Percentiles rank a stretch among this genome's conserved stretches.
Conservation (phyloP, 2,329 filamentous ascomycete species). For the Epichloe elymi region DNA sequence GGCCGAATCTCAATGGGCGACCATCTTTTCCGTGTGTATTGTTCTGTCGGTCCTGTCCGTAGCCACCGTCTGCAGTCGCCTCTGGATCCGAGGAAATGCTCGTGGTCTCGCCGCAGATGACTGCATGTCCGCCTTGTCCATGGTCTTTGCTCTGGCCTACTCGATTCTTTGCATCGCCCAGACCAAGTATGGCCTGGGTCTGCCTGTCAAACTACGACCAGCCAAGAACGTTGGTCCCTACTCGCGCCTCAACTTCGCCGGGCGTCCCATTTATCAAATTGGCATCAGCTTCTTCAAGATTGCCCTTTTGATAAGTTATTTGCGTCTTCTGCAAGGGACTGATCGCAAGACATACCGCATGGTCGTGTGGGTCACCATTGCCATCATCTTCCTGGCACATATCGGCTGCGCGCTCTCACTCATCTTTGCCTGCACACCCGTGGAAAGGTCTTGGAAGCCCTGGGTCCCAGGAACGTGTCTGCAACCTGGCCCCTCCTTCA, state of each 20-base stretch:
- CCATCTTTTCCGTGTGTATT: constrained; percentile 36
- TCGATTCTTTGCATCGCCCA: constrained; percentile 37
- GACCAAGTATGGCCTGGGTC: constrained; percentile 38
- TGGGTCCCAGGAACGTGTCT: constrained; percentile 28
- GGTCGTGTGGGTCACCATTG: constrained; percentile 31
- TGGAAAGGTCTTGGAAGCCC: constrained; percentile 33
- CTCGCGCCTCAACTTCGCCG: constrained; percentile 37
- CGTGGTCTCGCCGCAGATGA: constrained; percentile 35
- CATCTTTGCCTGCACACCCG: constrained; percentile 36
- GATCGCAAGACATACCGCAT: constrained; percentile 29
- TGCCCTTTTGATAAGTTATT: constrained; percentile 40
- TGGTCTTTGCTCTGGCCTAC: constrained; percentile 35
- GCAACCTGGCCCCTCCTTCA: constrained; percentile 33
- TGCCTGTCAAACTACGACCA: constrained; percentile 31
- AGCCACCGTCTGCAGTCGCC: constrained; percentile 25
- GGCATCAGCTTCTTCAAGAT: constrained; percentile 45
- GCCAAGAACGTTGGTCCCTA: constrained; percentile 29
- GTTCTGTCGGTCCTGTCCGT: constrained; percentile 30
- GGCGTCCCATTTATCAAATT: constrained; percentile 39
- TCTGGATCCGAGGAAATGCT: constrained; percentile 28
- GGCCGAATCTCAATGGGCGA: constrained; percentile 31
- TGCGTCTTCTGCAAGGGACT: constrained; percentile 35
- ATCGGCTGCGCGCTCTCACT: constrained; percentile 34
- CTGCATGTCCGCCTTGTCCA: constrained; percentile 26
- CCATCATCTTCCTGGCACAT: constrained; percentile 30